Conservation (phyloP, 208 protist genomes). For the Trypanosoma rangeli region DNA sequence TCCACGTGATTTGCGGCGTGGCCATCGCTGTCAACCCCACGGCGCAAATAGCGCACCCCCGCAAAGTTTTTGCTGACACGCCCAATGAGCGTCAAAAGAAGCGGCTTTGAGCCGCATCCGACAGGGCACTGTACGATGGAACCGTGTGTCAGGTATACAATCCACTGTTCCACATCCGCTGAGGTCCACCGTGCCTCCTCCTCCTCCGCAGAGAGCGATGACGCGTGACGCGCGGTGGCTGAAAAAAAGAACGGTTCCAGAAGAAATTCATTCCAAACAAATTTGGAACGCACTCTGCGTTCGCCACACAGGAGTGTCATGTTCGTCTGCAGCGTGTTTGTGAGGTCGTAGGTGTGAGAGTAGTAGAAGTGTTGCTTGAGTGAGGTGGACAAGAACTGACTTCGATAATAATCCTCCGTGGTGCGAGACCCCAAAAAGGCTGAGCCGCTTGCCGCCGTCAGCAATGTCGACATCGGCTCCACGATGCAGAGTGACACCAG, state of each 20-base stretch:
- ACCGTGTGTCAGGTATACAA: constrained; percentile 27
- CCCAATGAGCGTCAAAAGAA: constrained; percentile 90
- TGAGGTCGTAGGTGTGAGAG: constrained; percentile 95
- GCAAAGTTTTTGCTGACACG: constrained; percentile 91
- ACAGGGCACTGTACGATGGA: constrained; percentile 32
- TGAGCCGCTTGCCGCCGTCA: background rate
- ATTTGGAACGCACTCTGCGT: constrained; percentile 36
- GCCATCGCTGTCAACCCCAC: constrained; percentile 88
- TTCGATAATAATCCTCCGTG: constrained; percentile 68
- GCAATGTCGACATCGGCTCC: background rate
- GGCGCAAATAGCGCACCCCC: constrained; percentile 94
- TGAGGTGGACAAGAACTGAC: constrained; percentile 66
- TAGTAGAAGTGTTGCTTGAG: constrained; percentile 93
- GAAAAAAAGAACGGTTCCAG: constrained; percentile 55
- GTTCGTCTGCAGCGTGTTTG: constrained; percentile 94
- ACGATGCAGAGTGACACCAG: constrained; percentile 44
- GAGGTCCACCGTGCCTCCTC: constrained; percentile 1
- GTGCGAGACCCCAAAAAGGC: constrained; percentile 17
- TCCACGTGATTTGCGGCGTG: constrained; percentile 90
- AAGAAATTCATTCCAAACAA: constrained; percentile 88
- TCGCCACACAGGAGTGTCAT: constrained; percentile 46
- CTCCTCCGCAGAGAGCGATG: background rate
- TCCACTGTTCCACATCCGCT: constrained; percentile 21
- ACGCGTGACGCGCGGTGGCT: background rate
- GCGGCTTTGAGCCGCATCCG: constrained; percentile 22